Percentiles rank a stretch among this genome's conserved stretches.
Conservation (phyloP, 2,329 filamentous ascomycete species). For the Dactylellina haptotyla region DNA sequence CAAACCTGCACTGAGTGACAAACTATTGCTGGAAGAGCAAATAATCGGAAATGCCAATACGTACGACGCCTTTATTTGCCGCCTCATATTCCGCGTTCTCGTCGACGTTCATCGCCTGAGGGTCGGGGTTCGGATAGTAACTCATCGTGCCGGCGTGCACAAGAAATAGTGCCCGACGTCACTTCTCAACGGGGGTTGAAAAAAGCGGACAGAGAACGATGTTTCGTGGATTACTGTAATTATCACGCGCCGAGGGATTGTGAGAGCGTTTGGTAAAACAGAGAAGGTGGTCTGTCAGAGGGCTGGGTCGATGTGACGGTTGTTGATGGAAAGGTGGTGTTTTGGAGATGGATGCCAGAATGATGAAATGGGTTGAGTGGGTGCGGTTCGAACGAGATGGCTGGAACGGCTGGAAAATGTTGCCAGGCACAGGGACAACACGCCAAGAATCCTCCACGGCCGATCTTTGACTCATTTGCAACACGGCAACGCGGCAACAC, state of each 20-base stretch:
- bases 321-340: slow-evolving; percentile 6
- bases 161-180: slow-evolving; percentile 21
- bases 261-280: too few relatives aligned
- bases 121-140: slow-evolving; percentile 51
- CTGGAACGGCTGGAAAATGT: slow-evolving; percentile 24
- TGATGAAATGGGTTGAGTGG: too few relatives aligned
- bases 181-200: too few relatives aligned
- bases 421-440: neutral
- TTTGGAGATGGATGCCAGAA: slow-evolving; percentile 13
- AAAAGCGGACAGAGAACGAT: too few relatives aligned
- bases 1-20: neutral
- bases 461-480: neutral
- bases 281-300: neutral
- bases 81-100: slow-evolving; percentile 57
- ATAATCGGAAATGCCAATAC: neutral
- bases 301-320: neutral
- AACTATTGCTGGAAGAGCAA: neutral
- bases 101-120: slow-evolving; percentile 51
- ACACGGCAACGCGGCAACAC: slow-evolving; percentile 21
- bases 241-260: too few relatives aligned
- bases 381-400: too few relatives aligned
- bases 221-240: too few relatives aligned
- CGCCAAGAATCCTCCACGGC: slow-evolving; percentile 17
- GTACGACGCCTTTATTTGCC: slow-evolving; percentile 56
- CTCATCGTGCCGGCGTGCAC: slow-evolving; percentile 51